A percentile compares a stretch with the other conserved stretches of the same genome.
These are phyloP conservation scores for Pythium sp. DNA, from an alignment of 352 stramenopile species.

Conservation along the genomic window DNA sequence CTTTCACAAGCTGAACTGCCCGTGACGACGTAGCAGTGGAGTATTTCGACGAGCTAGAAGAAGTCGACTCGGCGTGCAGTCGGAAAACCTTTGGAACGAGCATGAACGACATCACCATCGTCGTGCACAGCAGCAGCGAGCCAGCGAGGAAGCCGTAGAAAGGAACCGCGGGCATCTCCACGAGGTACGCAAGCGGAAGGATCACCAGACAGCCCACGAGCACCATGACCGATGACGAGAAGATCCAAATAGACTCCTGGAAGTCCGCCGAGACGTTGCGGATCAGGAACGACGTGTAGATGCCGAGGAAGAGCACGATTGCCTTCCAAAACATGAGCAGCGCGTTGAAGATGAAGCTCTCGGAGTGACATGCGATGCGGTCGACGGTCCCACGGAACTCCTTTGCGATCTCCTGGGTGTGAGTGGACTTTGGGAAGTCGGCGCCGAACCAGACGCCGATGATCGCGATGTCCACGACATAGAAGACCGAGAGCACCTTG, in stretches of 20 bases:
- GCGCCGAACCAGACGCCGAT: conserved; percentile 4
- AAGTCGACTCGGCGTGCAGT: conserved; percentile 10
- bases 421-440: not conserved
- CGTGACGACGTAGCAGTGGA: not conserved
- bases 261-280: conserved; percentile 14
- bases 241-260: conserved; percentile 23
- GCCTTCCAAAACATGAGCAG: conserved; percentile 15
- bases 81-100: conserved; percentile 28
- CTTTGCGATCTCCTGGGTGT: not conserved
- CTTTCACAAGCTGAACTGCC: too few relatives aligned
- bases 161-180: conserved; percentile 21
- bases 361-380: conserved; percentile 7
- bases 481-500: conserved; percentile 10
- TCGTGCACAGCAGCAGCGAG: conserved; percentile 25
- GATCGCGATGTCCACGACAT: conserved; percentile 3
- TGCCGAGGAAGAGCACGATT: not conserved
- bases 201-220: conserved; percentile 29
- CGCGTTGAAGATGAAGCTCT: conserved; percentile 15
- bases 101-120: conserved; percentile 28
- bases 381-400: conserved; percentile 1
- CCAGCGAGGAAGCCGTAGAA: conserved; percentile 28
- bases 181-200: conserved; percentile 39
- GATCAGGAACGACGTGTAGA: conserved; percentile 14
- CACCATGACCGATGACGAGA: conserved; percentile 28
- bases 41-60: not conserved